Base-by-base conservation (phyloP, 2,329 filamentous ascomycete genomes). In the Cryphonectria parasitica region DNA sequence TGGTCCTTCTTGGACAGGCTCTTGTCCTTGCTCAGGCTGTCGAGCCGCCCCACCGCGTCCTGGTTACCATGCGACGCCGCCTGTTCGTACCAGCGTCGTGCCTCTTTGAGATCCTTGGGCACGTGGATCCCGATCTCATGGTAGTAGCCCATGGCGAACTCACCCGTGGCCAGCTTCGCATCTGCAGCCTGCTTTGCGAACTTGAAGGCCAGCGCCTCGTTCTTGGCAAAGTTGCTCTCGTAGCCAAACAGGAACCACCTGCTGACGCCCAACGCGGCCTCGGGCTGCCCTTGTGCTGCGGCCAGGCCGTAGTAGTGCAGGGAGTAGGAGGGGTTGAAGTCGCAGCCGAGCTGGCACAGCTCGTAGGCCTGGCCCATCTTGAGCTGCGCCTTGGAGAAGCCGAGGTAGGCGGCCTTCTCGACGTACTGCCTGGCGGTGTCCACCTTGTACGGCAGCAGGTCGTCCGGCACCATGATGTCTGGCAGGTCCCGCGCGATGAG, bases 161-260 rank as follows among this genome's bases (percentile, higher is more conserved):
- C 94, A 64, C 95, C 96, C 0, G 95, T 98, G 0, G 94, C 87
- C 64, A 98, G 86, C 69, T 94, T 94, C 54, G 90, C 88, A 66
- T 89, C 85, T 11, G 96, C 95, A 15, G 96, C 96, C 74, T 95
- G 89, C 76, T 95, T 89, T 1, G 96, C 96, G 78, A 97, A 98
- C 66, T 90, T 91, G 81, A 93, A 99, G 8, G 96, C 95, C 64
- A 98, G 83, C 78, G 95, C 92, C 81, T 99, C 96, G 77, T 98
- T 98, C 86, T 98, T 98, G 72, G 93, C 89, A 78, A 99, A 98
- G 8, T 97, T 87, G 31, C 91, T 92, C 75, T 98, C 95, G 74
- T 96, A 95, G 2, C 96, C 96, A 77, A 97, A 98, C 39, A 99
- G 86, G 78, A 98, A 99, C 96, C 96, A 99, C 81, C 97, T 96